Base-by-base conservation (phyloP, 192 early-diverging fungal species). In the Phycomyces nitens region DNA sequence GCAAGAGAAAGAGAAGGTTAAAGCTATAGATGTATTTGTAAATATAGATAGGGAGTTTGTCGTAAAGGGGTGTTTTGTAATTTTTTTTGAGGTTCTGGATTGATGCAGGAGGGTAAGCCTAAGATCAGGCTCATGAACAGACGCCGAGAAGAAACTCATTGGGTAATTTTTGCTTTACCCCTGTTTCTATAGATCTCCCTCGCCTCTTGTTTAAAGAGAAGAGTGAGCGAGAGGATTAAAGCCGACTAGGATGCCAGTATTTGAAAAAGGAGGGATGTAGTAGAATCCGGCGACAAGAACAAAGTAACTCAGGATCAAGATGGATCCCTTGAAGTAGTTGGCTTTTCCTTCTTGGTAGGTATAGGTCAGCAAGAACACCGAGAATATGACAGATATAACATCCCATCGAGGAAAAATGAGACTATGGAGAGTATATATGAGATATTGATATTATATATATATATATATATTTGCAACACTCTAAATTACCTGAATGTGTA, bases 321-420 rank as follows among this genome's bases (percentile, higher is more conserved):
- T 93, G 5, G 86, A 77, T 44, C 95, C 96, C 78, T 99, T 97
- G 73, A 99, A 99, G 78, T 99, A 97, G 77, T 99, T 97, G 52
- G 86, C 80, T 74, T 92, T 96, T 67, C 95, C 95, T 75, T 99
- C 96, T 60, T 91, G 89, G 75, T 95, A 96, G 16, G 95, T 89
- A 66, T 96, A 96, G 11, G 92, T 94, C 53, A 94, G 80, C 63
- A 92, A 71, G 69, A 89, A 88, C 42, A 89, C 86, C 4, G 74
- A 76, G 38, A 76, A 76, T 23, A 76, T 60, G 18, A 76, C 74
- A 16, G 65, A 68, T 18, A 76, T 67, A 5, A 71, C 65, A 65
- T 76, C 74, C 74, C 74, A 76, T 26, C 74, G 60, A 52, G 74
- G 74, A 42, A 76, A 76, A 7, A 76, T 58, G 15, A 76, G 56